Percentiles rank a stretch among this genome's conserved stretches.
These are phyloP conservation scores for Talaromyces nanjingensis DNA, from an alignment of 495 filamentous ascomycete genomes.

Conservation along the genomic window DNA sequence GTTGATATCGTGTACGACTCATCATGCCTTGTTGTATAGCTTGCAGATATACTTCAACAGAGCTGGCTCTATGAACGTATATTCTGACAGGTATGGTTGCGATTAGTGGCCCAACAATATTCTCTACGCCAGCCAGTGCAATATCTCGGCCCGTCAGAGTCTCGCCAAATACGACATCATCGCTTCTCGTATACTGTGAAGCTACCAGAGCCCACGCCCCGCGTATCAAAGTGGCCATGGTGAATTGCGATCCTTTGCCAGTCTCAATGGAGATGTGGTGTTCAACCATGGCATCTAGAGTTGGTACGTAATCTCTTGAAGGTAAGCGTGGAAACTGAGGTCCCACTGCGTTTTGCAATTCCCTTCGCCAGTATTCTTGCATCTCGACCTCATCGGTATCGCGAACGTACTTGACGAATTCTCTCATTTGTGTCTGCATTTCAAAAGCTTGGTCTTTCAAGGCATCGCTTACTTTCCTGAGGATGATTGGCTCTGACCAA, in stretches of 20 bases:
- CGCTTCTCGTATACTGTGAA: slow-evolving; percentile 43
- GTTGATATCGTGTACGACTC: slow-evolving; percentile 53
- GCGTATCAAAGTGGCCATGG: slow-evolving; percentile 52
- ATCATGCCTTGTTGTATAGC: slow-evolving; percentile 46
- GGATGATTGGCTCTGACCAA: slow-evolving; percentile 52
- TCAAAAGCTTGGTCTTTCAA: slow-evolving; percentile 18
- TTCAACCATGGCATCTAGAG: slow-evolving; percentile 44
- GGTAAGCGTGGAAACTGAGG: slow-evolving; percentile 54
- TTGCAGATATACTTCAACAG: slow-evolving; percentile 29
- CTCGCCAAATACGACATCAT: slow-evolving; percentile 53
- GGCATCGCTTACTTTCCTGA: slow-evolving; percentile 43
- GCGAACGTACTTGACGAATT: slow-evolving; percentile 37
- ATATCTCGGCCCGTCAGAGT: slow-evolving; percentile 48
- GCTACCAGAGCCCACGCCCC: slow-evolving; percentile 56
- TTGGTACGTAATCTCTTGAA: slow-evolving; percentile 45
- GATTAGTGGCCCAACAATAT: slow-evolving; percentile 50
- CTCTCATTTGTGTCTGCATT: slow-evolving; percentile 24
- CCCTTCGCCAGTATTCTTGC: slow-evolving; percentile 36
- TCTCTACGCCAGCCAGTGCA: slow-evolving; percentile 36
- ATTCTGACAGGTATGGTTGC: slow-evolving; percentile 60
- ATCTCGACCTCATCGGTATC: slow-evolving; percentile 27
- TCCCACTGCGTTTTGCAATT: slow-evolving; percentile 43
- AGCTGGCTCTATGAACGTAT: slow-evolving; percentile 19
- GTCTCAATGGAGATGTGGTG: slow-evolving; percentile 39
- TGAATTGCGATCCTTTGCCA: slow-evolving; percentile 33